Evolutionary conservation across 2,329 filamentous ascomycete species (phyloP), one percentile per base, ranked within the genome.

Genomic region (Lasiodiplodia theobromae): DNA sequence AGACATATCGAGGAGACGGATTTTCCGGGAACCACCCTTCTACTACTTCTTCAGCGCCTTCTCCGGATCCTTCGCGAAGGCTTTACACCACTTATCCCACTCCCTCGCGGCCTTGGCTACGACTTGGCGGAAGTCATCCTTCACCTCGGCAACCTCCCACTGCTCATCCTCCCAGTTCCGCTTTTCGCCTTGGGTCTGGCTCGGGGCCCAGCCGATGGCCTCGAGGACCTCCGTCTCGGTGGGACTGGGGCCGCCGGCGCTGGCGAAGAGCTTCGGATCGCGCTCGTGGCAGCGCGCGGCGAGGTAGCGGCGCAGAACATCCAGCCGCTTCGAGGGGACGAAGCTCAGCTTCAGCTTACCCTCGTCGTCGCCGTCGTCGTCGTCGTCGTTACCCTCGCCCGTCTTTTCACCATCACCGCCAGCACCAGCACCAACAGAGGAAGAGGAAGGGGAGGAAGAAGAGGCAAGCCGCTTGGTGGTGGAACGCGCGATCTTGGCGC

Each of bases 161-260:
- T 78, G 74, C 72, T 83, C 81, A 67, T 84, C 82, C 70, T 83
- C 81, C 80, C 75, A 83, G 66, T 78, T 82, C 72, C 69, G 76
- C 49, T 71, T 23, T 51, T 77, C 71, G 63, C 73, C 44, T 5
- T 18, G 16, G n/a, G 74, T 72, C 38, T 74, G 72, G 64, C 73
- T 78, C 2, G 82, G 80, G 5, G 72, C 72, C 82, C 82, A 84
- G 0, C 81, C 82, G 53, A 84, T 82, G 0, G 81, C 80, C 38
- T 81, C 75, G 18, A 84, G 71, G 5, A 82, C 77, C 14, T 82
- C 76, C 10, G 72, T 78, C 70, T 83, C 81, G 1, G 77, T 79
- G 4, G 67, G 66, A 16, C 75, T 69, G 11, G 74, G 70, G 10
- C 72, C 44, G 44, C 44, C 74, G 25, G 71, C 71, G 0, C 77